These are phyloP conservation scores for Fabrea salina DNA, from an alignment of 169 alveolate species.

Conservation along the genomic window DNA sequence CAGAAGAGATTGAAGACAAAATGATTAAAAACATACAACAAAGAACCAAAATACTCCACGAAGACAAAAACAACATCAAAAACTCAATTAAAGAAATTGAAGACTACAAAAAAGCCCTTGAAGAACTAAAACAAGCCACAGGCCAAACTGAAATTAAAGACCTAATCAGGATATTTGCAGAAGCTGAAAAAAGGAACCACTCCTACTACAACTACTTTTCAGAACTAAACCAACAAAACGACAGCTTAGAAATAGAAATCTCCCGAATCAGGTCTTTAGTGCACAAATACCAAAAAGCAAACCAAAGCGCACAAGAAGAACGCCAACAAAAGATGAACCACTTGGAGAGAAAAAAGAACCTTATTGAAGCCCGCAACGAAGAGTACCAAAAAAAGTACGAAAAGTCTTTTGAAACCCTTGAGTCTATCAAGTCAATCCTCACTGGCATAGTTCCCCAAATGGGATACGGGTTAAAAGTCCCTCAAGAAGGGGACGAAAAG, in stretches of 20 bases:
- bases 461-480: slow-evolving; percentile 47
- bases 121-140: slow-evolving; percentile 55
- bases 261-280: slow-evolving; percentile 54
- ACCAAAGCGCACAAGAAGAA: slow-evolving; percentile 37
- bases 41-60: slow-evolving; percentile 11
- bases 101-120: slow-evolving; percentile 61
- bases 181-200: slow-evolving; percentile 73
- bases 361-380: slow-evolving; percentile 51
- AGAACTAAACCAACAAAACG: slow-evolving; percentile 61
- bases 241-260: slow-evolving; percentile 57
- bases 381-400: slow-evolving; percentile 55
- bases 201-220: slow-evolving; percentile 60
- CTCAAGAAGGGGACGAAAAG: slow-evolving; percentile 56
- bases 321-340: slow-evolving; percentile 50
- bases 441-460: slow-evolving; percentile 42
- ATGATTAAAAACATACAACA: slow-evolving; percentile 35
- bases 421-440: slow-evolving; percentile 52
- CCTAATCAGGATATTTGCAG: slow-evolving; percentile 60
- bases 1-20: slow-evolving; percentile 47
- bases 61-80: slow-evolving; percentile 52
- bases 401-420: slow-evolving; percentile 43
- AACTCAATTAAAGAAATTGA: slow-evolving; percentile 52
- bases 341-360: slow-evolving; percentile 53
- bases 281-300: slow-evolving; percentile 45
- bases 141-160: slow-evolving; percentile 61